Evolutionary conservation across 1,284 basidiomycete species (phyloP), one percentile per base, ranked within the genome.

Genomic region (Malassezia cuniculi): DNA sequence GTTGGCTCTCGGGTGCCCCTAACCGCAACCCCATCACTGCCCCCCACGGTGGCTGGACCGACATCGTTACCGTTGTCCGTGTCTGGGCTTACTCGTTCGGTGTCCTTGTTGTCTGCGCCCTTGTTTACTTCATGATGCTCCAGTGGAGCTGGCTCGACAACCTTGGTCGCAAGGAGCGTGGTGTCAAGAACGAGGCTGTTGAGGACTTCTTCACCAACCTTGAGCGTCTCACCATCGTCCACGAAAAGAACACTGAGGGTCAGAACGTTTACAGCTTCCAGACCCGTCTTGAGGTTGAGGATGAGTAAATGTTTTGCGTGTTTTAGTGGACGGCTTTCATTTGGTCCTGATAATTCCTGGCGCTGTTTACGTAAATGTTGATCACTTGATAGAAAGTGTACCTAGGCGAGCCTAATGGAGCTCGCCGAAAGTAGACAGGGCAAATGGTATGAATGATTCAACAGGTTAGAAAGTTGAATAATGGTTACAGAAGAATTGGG

Each of bases 11-110:
- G 31, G 74, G 73, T 32, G 65, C 69, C 12, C 56, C 57, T 32
- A 57, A 62, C 31, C 68, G 70, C 40, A 69, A 42, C 71, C 58
- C 53, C 21, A 44, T 62, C 46, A 66, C 62, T 15, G 62, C 62
- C 31, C 62, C 60, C 15, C 60, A 64, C 52, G 71, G 62, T 52
- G 62, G 62, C 28, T 66, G 63, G 66, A 72, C 69, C 30, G 70
- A 73, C 52, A 73, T 75, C 44, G 73, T 75, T 36, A 74, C 74
- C 2, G 67, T 75, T 31, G 66, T 75, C 36, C 70, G 72, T 52
- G 64, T 75, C 48, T 75, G 73, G 72, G 57, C 57, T 18, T 75
- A 62, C 68, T 72, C 70, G 11, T 71, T 75, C 49, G 74, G 72
- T 49, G 73, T 75, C 20, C 70, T 67, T 18, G 55, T 75, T 47